These are phyloP conservation scores for Rhizopus delemar DNA, from an alignment of 371 early-diverging fungal species.

Conservation along the genomic window DNA sequence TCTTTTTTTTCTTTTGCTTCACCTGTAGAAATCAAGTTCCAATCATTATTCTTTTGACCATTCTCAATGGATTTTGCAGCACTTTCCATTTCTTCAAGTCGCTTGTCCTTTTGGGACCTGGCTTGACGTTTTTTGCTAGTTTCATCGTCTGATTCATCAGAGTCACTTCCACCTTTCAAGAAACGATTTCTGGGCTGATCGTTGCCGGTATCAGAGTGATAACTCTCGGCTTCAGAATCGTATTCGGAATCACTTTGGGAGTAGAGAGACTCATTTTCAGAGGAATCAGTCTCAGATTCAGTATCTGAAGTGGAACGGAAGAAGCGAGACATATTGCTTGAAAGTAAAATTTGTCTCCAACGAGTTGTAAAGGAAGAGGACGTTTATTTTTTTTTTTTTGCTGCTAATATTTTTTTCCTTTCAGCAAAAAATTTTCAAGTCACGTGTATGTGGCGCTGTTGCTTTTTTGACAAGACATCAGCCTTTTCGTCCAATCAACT, in stretches of 20 bases:
- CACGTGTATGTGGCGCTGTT: slow-evolving; percentile 14
- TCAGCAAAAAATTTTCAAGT: slow-evolving; percentile 17
- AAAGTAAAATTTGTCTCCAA: slow-evolving; percentile 6
- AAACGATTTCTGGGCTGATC: slow-evolving; percentile 45
- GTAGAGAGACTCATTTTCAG: slow-evolving; percentile 61
- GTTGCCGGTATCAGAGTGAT: slow-evolving; percentile 39
- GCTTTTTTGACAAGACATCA: not conserved
- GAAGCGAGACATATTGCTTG: slow-evolving; percentile 53
- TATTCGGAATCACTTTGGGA: slow-evolving; percentile 59
- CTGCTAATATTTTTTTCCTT: slow-evolving; percentile 9
- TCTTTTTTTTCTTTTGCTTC: slow-evolving; percentile 20
- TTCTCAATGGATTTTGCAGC: slow-evolving; percentile 69
- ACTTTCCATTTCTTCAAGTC: slow-evolving; percentile 67
- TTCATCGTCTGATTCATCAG: slow-evolving; percentile 69
- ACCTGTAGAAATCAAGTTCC: slow-evolving; percentile 83
- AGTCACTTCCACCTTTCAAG: slow-evolving; percentile 51
- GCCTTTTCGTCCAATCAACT: not conserved
- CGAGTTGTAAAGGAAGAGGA: slow-evolving; percentile 3
- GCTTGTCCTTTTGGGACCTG: slow-evolving; percentile 86
- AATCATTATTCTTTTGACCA: slow-evolving; percentile 86
- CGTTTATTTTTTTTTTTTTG: not conserved
- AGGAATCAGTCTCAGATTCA: slow-evolving; percentile 49
- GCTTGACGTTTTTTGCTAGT: slow-evolving; percentile 74
- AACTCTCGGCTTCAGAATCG: slow-evolving; percentile 45
- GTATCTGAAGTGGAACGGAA: slow-evolving; percentile 64